Base-by-base conservation (phyloP, 148 eudicot genomes). In the Limonium bicolor region DNA sequence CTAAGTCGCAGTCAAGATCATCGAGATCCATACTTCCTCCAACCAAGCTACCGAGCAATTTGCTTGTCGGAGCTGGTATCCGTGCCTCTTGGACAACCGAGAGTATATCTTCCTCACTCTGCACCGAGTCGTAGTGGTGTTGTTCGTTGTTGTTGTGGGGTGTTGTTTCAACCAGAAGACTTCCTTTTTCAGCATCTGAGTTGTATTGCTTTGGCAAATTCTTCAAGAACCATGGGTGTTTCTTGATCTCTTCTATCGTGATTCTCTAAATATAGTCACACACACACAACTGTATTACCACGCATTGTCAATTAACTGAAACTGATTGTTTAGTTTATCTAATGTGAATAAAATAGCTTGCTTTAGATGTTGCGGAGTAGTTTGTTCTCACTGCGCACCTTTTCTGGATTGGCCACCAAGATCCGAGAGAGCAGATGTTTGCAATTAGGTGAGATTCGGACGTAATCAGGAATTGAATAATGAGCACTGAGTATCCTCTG, bases 381-480 rank as follows among this genome's bases (percentile, higher is more conserved):
- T 6, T 33, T 21, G 27, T 16, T 17, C 17, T 20, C 17, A n/a
- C n/a, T n/a, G n/a, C n/a, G n/a, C n/a, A 69, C 94, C 94, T 78
- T 78, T 65, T 72, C 82, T 0, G 94, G 94, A 26, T 78, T 69
- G 21, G 82, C 80, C 1, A 74, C 86, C 7, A 82, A 82, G 5
- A 82, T 74, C 8, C 80, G 68, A 25, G 94, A 78, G 3, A 82
- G 64, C 30, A 82, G 86, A 41, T 78, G 86, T 20, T 53, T 59
- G 57, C 94, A 82, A 8, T 82, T 80, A 47, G 33, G 64, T 18
- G 94, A 82, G 35, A 82, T 29, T 36, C 83, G 67, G 21, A 82
- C 86, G 49, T 82, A 82, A 46, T 78, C 82, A 20, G 94, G 94
- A 23, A 82, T 78, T 7, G 83, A 72, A 51, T 78, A 82, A 31